Evolutionary conservation across 176 grass and related monocot species (phyloP), one percentile per base, ranked within the genome.

Genomic region (Cenchrus americanus): DNA sequence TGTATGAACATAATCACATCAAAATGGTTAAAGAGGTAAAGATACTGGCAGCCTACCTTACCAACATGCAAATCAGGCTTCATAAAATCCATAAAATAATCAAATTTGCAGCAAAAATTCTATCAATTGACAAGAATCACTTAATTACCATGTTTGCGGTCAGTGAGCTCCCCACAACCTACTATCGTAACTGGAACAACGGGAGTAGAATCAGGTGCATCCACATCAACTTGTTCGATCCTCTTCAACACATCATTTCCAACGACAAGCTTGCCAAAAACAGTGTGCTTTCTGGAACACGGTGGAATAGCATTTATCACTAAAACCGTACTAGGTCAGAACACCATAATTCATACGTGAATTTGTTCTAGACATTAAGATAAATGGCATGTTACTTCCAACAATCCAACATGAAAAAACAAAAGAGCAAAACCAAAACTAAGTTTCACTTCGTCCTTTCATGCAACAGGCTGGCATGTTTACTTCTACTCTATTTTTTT

Each of bases 211-310:
- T 49, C 63, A 83, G 81, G 62, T 62, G 34, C 30, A 75, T 91
- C 75, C 68, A 99, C 93, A 79, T 96, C 89, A 90, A 92, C 81
- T 84, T 76, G 84, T 84, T 99, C 97, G 70, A 99, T 96, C 58
- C 86, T 99, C 78, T 85, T 99, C 66, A 99, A 41, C 57, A 92
- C 86, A 60, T 96, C 86, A 71, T 87, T 86, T 85, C 97, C 97
- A 65, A 87, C 73, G 87, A 94, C 87, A 71, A 99, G 89, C 88
- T 92, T 99, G 71, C 97, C 97, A 92, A 99, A 99, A 87, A 99
- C 91, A 70, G 89, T 94, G 87, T 87, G 90, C 43, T 96, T 96
- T 83, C 97, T 99, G 89, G 62, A 76, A 84, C 12, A 76, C 65
- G 59, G 41, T 69, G 82, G 77, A 76, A 74, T 23, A 78, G 14